Evolutionary conservation across 2,329 filamentous ascomycete species (phyloP).

Genomic region (Fusarium sp.): DNA sequence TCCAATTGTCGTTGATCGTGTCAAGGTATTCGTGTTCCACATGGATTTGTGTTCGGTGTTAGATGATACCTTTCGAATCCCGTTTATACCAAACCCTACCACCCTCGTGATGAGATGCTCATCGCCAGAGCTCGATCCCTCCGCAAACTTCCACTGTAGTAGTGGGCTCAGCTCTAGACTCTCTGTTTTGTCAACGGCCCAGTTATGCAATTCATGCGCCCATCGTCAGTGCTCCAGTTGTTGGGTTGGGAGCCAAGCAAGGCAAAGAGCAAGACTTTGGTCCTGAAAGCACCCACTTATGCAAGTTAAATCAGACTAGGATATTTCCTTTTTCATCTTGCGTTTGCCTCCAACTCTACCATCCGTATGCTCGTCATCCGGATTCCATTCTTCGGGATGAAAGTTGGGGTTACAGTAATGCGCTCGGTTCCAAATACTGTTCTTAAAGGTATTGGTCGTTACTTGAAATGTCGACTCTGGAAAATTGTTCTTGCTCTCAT

Average conservation of each 20-base stretch:
- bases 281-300: neutral
- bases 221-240: neutral
- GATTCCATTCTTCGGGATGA: conserved; percentile 61
- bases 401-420: conserved; percentile 74
- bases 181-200: neutral
- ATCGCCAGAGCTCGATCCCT: conserved; percentile 60
- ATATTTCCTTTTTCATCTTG: conserved; percentile 45
- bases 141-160: conserved; percentile 70
- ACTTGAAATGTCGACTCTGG: conserved; percentile 62
- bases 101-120: conserved; percentile 54
- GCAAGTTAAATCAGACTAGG: conserved; percentile 9
- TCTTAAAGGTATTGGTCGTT: conserved; percentile 72
- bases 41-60: neutral
- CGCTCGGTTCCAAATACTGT: conserved; percentile 75
- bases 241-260: neutral
- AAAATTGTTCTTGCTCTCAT: conserved; percentile 61
- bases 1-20: neutral
- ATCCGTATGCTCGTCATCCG: conserved; percentile 56
- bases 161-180: conserved; percentile 73
- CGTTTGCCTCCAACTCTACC: conserved; percentile 47
- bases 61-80: conserved; percentile 39
- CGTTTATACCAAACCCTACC: conserved; percentile 46
- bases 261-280: neutral
- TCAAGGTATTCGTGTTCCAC: neutral
- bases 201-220: neutral